Base-by-base conservation (phyloP, 441 rosid species). In the Sinapis alba region DNA sequence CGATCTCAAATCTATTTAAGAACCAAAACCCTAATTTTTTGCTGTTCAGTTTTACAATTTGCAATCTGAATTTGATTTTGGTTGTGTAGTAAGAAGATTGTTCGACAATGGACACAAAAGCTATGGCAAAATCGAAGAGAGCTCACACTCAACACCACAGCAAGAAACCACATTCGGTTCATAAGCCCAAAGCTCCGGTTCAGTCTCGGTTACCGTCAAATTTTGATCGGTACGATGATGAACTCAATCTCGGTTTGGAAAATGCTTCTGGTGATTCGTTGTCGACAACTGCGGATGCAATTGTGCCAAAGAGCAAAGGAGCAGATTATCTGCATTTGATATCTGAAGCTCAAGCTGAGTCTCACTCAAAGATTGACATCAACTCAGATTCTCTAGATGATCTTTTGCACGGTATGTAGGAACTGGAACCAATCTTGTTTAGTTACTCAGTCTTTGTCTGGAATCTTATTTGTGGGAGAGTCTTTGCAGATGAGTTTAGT, bases 51-150 rank as follows among this genome's bases (percentile, higher is more conserved):
- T 12, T 15, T 15, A 19, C 57, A 8, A 3, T 66, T 66, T 13
- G 12, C 13, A 59, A 50, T 60, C 24, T 68, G 43, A 36, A 36
- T 36, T 36, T 36, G 47, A 41, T 41, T 75, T 27, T 2, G 4
- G 23, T 26, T 23, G 1, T 38, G 26, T 43, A 12, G 2, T 24
- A n/a, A 43, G 1, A 30, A 73, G 53, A 67, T 66, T 57, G 45
- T 16, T 47, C n/a, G 3, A 56, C 23, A 64, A 91, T 92, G 97
- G 97, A 94, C 50, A 57, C 90, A 2, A 94, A 94, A 71, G 73
- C 93, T 10, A 69, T 89, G 68, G 97, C 97, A 4, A 92, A 85
- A 81, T 92, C 96, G 1, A 94, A 94, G 85, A 88, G 98, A 82
- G 95, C 97, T 70, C 97, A 92, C 75, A 83, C 94, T 43, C 92